Evolutionary conservation across 2,329 filamentous ascomycete species (phyloP).

Genomic region (Leptographium wingfieldii): DNA sequence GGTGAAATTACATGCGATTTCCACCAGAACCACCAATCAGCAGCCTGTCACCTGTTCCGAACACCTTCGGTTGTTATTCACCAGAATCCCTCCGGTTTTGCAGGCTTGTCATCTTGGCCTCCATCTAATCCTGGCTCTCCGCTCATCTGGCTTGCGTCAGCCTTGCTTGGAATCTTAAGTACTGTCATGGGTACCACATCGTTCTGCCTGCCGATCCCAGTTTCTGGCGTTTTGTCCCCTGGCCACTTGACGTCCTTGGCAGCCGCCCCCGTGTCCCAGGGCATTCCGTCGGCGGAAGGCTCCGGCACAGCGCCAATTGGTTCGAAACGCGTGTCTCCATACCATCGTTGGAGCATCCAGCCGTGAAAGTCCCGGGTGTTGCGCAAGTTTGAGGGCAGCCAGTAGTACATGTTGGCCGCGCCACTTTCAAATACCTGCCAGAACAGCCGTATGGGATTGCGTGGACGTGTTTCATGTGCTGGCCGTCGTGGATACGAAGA

Average conservation of each 20-base stretch:
- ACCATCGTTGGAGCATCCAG: conserved; percentile 11
- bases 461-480: conserved; percentile 5
- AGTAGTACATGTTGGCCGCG: conserved; percentile 9
- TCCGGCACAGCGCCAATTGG: conserved; percentile 4
- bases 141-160: background rate
- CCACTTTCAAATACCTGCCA: conserved; percentile 11
- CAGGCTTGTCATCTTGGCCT: background rate
- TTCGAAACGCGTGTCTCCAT: conserved; percentile 10
- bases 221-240: background rate
- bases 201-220: background rate
- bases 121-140: background rate
- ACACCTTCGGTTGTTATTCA: background rate
- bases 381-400: conserved; percentile 9
- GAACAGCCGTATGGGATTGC: conserved; percentile 9
- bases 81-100: background rate
- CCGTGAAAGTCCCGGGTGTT: conserved; percentile 7
- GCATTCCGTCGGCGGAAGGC: background rate
- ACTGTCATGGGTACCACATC: background rate
- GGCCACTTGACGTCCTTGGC: background rate
- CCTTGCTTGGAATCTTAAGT: background rate
- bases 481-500: conserved; percentile 1
- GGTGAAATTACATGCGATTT: too few species aligned
- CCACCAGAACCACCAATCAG: too few species aligned
- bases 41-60: too few species aligned
- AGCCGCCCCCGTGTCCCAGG: conserved; percentile 3